A percentile compares a stretch with the other conserved stretches of the same genome.
Conservation (phyloP, 257 asterid species). For the Primulina huaijiensis region DNA sequence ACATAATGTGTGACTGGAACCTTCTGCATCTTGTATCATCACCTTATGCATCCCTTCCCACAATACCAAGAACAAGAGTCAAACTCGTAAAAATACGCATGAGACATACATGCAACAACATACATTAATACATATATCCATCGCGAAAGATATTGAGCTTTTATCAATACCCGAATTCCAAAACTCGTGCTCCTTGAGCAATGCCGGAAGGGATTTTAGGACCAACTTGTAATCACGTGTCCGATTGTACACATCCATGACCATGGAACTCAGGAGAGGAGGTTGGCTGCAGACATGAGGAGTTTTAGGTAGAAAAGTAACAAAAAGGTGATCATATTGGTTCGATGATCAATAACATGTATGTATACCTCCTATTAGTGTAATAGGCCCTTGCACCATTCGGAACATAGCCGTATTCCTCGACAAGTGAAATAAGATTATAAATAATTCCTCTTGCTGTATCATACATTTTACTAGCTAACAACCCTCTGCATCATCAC, state of each 20-base stretch:
- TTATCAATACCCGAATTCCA: constrained; percentile 72
- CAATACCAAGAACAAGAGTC: not conserved
- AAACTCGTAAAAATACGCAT: no score
- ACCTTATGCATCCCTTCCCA: constrained; percentile 71
- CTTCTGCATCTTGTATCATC: constrained; percentile 57
- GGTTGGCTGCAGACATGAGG: constrained; percentile 62
- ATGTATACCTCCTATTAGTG: constrained; percentile 72
- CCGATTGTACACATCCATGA: constrained; percentile 50
- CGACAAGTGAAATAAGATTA: constrained; percentile 67
- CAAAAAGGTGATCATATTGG: not conserved
- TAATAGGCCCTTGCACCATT: constrained; percentile 91
- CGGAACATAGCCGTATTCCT: constrained; percentile 70
- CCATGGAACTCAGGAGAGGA: constrained; percentile 86
- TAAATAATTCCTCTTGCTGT: constrained; percentile 82
- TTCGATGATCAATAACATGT: not conserved
- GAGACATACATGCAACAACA: not conserved
- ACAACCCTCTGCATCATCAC: constrained; percentile 66
- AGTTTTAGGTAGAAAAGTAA: not conserved
- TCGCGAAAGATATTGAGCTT: not conserved
- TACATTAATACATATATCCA: not conserved
- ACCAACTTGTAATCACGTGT: constrained; percentile 56
- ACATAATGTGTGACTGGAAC: constrained; percentile 51
- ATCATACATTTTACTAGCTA: constrained; percentile 79
- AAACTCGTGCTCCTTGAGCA: constrained; percentile 65
- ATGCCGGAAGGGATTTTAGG: constrained; percentile 59